Evolutionary conservation across 2,329 filamentous ascomycete genomes (phyloP).

Genomic region (Fusarium sacchari): DNA sequence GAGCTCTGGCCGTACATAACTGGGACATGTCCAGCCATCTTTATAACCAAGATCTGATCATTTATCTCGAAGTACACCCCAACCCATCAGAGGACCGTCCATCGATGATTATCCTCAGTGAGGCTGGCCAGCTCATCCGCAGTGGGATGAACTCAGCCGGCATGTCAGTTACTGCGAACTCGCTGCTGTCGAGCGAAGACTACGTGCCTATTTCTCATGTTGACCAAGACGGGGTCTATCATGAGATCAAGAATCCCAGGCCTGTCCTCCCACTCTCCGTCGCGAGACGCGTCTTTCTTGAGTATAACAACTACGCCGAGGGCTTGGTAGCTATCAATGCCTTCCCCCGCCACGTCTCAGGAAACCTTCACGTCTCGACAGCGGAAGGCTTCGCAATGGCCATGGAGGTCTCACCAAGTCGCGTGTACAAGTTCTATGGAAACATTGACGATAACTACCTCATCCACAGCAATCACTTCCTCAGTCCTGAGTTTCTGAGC

Average conservation of each 20-base stretch:
- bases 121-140: not conserved
- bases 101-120: not conserved
- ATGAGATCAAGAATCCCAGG: not conserved
- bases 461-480: not conserved
- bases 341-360: not conserved
- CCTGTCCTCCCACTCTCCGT: not conserved
- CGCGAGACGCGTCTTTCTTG: not conserved
- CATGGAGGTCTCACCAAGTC: not conserved
- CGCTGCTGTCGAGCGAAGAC: not conserved
- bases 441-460: not conserved
- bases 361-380: not conserved
- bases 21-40: not conserved
- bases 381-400: not conserved
- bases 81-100: not conserved
- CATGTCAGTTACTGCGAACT: not conserved
- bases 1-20: not conserved
- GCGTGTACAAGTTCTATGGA: not conserved
- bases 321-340: fast-evolving
- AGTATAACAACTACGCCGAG: not conserved
- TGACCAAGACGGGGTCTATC: not conserved
- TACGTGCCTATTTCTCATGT: not conserved
- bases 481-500: not conserved
- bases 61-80: not conserved
- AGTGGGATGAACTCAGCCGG: not conserved
- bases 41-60: not conserved